A percentile compares a stretch with the other conserved stretches of the same genome.
Conservation (phyloP, 2,329 filamentous ascomycete genomes). For the Arthrobotrys musiformis region DNA sequence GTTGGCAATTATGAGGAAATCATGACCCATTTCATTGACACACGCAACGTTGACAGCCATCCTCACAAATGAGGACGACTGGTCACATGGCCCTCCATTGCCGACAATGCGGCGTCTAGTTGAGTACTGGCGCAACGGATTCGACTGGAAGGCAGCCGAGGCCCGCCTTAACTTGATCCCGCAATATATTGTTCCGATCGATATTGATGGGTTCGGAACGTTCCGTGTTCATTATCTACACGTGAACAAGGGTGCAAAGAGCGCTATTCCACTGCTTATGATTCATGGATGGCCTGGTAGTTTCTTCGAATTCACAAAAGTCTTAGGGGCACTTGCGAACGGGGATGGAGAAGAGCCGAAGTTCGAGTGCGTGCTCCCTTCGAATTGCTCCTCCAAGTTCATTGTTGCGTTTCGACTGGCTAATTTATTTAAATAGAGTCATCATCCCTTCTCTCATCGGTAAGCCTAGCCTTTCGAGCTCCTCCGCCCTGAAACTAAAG, state of each 20-base stretch:
- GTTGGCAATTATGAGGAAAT: not conserved
- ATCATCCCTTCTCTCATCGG: conserved; percentile 45
- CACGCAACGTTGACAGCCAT: conserved; percentile 30
- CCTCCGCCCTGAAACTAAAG: not conserved
- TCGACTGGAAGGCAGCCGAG: conserved; percentile 73
- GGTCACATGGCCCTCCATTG: conserved; percentile 57
- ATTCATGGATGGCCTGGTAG: conserved; percentile 78
- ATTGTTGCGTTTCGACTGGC: not conserved
- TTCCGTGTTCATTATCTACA: conserved; percentile 75
- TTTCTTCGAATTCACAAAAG: conserved; percentile 74
- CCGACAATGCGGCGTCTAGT: conserved; percentile 60
- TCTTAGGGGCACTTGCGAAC: conserved; percentile 65
- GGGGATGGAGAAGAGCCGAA: not conserved
- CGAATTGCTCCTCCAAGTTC: not conserved
- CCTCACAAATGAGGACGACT: conserved; percentile 17
- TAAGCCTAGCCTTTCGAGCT: not conserved
- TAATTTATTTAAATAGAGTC: conserved; percentile 1
- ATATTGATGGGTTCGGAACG: conserved; percentile 70
- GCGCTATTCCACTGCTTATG: conserved; percentile 74
- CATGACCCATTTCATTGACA: not conserved
- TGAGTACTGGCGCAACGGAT: conserved; percentile 64
- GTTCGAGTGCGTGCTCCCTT: conserved; percentile 34
- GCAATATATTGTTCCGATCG: conserved; percentile 69
- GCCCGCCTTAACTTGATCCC: conserved; percentile 70
- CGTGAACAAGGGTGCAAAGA: conserved; percentile 66